Evolutionary conservation across 2,329 filamentous ascomycete genomes (phyloP), one percentile per base, ranked within the genome.

Genomic region (Alternaria arborescens): DNA sequence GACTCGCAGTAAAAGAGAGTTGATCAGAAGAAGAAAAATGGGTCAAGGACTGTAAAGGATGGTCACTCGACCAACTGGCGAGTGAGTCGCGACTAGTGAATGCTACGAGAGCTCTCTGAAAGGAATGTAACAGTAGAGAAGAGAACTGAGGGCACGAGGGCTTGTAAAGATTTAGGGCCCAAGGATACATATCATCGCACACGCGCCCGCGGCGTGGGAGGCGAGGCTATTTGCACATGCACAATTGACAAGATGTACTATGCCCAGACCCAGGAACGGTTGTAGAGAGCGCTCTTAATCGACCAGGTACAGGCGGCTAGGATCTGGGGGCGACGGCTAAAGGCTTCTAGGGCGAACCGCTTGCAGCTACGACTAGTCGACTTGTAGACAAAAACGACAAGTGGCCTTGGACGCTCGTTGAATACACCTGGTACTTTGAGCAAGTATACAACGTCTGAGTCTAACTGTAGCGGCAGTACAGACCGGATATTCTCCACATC

Each of bases 281-380:
- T 44, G 62, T 57, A 48, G 60, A 60, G 65, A 68, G 61, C 63
- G 32, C 46, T 36, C 10, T 50, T 50, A 61, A 66, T 68, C 55
- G 52, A 65, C 69, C 65, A 53, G 60, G 61, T 55, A 48, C 36
- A 52, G 55, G 55, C 55, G 63, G 55, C 28, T 66, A 48, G 58
- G 67, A 69, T 73, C 65, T 69, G 62, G 68, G 64, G 62, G 62
- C 52, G 58, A 59, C 66, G 69, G 72, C 47, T 75, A 73, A 73
- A 68, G 38, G 50, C 59, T 14, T 61, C 52, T 41, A 32, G 40
- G 16, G 5, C 46, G 3, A 7, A 50, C 32, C 34, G 46, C 46
- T 50, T 50, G 20, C 10, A 36, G 30, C 20, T 26, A 22, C 38
- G 32, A 50, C 32, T 50, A 50, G 46, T 12, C 20, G 46, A 14